Conservation (phyloP, 176 grass and related monocot species). For the Zoysia pacifica region DNA sequence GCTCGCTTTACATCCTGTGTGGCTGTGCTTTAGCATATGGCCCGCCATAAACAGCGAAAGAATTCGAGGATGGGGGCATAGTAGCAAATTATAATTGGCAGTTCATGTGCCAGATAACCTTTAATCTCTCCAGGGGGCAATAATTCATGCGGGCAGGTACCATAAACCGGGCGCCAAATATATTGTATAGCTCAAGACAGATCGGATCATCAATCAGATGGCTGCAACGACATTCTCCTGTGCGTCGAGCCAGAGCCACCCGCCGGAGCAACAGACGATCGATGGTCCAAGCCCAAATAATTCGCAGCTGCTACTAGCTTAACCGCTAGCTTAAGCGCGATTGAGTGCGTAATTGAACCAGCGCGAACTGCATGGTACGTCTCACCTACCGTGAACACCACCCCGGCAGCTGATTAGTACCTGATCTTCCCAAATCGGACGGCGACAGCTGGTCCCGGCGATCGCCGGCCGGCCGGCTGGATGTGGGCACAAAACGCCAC, state of each 20-base stretch:
- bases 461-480: background rate
- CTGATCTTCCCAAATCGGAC: background rate
- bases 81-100: too few relatives aligned
- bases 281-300: conserved; percentile 6
- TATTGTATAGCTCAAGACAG: background rate
- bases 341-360: conserved; percentile 1
- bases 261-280: too few relatives aligned
- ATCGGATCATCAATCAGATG: background rate
- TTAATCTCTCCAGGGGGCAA: background rate
- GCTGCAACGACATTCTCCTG: background rate
- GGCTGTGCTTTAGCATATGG: background rate
- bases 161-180: background rate
- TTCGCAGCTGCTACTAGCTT: background rate
- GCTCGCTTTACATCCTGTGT: background rate
- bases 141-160: background rate
- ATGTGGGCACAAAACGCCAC: conserved; percentile 13
- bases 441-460: background rate
- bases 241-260: background rate
- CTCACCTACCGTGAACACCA: conserved; percentile 37
- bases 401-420: background rate
- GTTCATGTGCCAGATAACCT: too few relatives aligned
- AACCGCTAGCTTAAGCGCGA: background rate
- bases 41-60: background rate
- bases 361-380: conserved; percentile 19
- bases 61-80: too few relatives aligned